Evolutionary conservation across 2,329 filamentous ascomycete genomes (phyloP).

Genomic region (Calonectria hongkongensis): DNA sequence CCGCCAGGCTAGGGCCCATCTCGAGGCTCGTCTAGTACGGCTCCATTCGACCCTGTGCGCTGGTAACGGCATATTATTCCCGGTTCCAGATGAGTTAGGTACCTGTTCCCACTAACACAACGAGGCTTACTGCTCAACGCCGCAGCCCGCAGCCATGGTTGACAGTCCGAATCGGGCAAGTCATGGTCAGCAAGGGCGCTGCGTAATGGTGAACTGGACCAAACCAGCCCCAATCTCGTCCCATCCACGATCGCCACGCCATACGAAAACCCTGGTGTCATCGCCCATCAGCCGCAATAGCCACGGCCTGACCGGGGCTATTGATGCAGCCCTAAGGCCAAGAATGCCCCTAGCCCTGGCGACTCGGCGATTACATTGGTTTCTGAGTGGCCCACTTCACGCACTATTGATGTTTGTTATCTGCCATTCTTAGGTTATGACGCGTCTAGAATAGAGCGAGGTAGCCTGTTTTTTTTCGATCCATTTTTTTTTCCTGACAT

Average conservation of each 20-base stretch:
- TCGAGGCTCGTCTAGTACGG: background rate
- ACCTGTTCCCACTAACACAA: conserved; percentile 11
- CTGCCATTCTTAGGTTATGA: background rate
- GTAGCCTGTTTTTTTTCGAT: background rate
- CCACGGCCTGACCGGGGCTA: conserved; percentile 5
- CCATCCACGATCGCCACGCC: conserved; percentile 3
- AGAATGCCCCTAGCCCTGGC: background rate
- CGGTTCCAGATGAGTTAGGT: background rate
- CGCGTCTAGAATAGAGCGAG: background rate
- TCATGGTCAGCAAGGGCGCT: background rate
- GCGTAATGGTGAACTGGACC: background rate
- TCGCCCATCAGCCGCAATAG: conserved; percentile 2
- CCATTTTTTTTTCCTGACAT: conserved; percentile 18
- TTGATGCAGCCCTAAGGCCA: conserved; percentile 10
- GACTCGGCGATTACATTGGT: conserved; percentile 15
- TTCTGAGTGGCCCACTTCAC: background rate
- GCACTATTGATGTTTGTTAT: conserved; percentile 2
- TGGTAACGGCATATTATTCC: background rate
- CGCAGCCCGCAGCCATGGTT: background rate
- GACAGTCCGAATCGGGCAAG: background rate
- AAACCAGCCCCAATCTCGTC: conserved; percentile 7
- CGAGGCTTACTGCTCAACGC: background rate
- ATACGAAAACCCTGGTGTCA: background rate
- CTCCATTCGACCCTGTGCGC: background rate
- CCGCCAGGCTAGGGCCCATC: background rate